Percentiles rank a stretch among this genome's conserved stretches.
These are phyloP conservation scores for Erythrophleum ivorense DNA, from an alignment of 331 rosid species.

Conservation along the genomic window DNA sequence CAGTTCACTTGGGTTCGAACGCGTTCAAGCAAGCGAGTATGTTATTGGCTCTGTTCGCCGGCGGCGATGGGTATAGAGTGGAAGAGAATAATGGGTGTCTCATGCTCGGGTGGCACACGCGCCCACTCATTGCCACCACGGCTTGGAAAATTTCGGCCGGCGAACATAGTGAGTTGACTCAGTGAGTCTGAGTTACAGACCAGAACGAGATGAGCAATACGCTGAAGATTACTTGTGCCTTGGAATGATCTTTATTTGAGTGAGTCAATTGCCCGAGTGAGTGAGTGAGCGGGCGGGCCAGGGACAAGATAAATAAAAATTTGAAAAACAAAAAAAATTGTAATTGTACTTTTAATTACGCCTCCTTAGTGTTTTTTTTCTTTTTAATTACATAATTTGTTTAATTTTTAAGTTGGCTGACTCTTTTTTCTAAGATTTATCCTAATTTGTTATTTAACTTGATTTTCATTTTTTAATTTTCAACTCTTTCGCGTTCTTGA, in stretches of 20 bases:
- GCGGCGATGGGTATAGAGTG: slow-evolving; percentile 66
- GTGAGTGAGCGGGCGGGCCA: neutral
- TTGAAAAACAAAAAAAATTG: slow-evolving; percentile 26
- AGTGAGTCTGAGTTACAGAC: neutral
- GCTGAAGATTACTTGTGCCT: slow-evolving; percentile 33
- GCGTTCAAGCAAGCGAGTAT: slow-evolving; percentile 72
- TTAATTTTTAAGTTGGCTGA: slow-evolving; percentile 35
- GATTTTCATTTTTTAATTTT: neutral
- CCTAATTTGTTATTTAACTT: neutral
- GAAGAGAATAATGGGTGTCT: slow-evolving; percentile 64
- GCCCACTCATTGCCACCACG: slow-evolving; percentile 72
- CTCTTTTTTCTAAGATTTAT: neutral
- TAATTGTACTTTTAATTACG: slow-evolving; percentile 42
- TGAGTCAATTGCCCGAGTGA: slow-evolving; percentile 32
- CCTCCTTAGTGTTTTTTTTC: slow-evolving; percentile 16
- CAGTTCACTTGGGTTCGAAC: slow-evolving; percentile 69
- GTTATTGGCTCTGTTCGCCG: slow-evolving; percentile 53
- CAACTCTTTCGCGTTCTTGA: neutral
- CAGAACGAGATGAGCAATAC: neutral
- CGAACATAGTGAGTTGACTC: slow-evolving; percentile 37
- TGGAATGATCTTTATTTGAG: slow-evolving; percentile 21
- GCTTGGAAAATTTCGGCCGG: slow-evolving; percentile 57
- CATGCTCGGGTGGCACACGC: slow-evolving; percentile 73
- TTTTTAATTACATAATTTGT: slow-evolving; percentile 38
- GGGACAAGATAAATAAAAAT: slow-evolving; percentile 41